phyloP scores from a whole-genome alignment of 2,329 filamentous ascomycete genomes.

The Trichoderma guizhouense region DNA sequence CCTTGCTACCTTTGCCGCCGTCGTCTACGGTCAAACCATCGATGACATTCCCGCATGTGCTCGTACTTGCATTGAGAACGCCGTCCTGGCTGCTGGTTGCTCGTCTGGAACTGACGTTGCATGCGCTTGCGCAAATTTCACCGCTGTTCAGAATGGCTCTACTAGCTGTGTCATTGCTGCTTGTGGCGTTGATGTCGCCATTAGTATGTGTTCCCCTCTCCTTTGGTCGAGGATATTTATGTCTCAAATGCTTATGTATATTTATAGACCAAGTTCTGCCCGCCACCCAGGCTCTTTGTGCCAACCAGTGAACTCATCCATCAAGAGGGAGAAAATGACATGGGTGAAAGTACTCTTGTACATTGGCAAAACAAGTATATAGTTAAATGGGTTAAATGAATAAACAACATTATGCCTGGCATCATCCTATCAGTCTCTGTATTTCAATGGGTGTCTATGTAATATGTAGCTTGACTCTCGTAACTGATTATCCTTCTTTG shows the following conservation, averaged over 20 bases:
- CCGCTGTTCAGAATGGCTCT: background rate
- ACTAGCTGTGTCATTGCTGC: background rate
- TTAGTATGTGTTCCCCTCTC: background rate
- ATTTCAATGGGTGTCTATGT: background rate
- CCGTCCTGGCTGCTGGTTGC: constrained; percentile 24
- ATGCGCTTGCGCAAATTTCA: background rate
- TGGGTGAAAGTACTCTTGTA: background rate
- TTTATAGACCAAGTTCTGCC: background rate
- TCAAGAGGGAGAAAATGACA: background rate
- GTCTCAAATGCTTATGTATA: background rate
- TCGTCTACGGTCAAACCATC: constrained; percentile 33
- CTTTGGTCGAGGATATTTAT: background rate
- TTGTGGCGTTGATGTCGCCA: background rate
- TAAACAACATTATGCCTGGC: background rate
- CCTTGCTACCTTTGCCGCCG: constrained; percentile 32
- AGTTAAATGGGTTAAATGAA: background rate
- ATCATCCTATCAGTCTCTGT: background rate
- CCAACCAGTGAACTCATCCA: background rate
- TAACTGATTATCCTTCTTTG: background rate
- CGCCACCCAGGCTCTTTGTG: background rate
- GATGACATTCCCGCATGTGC: constrained; percentile 38
- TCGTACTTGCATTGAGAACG: constrained; percentile 32
- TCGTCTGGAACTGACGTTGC: background rate
- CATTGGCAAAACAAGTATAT: background rate
- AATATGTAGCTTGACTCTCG: background rate